A percentile compares a stretch with the other conserved stretches of the same genome.
These are phyloP conservation scores for Protomyces pachydermus DNA, from an alignment of 1,139 yeast species.

Conservation along the genomic window DNA sequence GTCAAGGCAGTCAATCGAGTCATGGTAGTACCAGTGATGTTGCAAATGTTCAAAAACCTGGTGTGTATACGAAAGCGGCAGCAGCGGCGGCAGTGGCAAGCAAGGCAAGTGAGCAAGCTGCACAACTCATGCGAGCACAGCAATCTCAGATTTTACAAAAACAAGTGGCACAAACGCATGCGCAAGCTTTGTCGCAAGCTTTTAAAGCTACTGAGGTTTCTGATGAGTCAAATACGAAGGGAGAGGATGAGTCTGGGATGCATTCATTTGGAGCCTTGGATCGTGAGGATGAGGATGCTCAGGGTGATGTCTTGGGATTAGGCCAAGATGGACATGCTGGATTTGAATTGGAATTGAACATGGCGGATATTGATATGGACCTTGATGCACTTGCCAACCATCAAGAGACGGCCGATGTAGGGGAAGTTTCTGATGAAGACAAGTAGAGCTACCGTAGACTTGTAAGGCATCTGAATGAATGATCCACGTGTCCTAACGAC, in stretches of 20 bases:
- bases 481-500: too few species aligned
- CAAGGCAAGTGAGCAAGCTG: constrained; percentile 13
- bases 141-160: constrained; percentile 18
- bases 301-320: background rate
- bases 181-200: constrained; percentile 10
- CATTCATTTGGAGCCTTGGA: background rate
- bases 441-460: background rate
- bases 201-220: background rate
- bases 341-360: constrained; percentile 6
- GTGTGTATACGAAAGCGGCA: background rate
- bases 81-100: background rate
- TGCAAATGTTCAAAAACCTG: background rate
- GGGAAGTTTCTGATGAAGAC: background rate
- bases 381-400: constrained; percentile 1
- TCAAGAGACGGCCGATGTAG: background rate
- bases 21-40: background rate
- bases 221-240: background rate
- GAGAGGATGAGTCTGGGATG: background rate
- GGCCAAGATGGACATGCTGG: background rate
- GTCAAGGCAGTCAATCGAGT: background rate
- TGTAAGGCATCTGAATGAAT: too few species aligned
- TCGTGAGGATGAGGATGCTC: background rate
- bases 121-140: constrained; percentile 14
- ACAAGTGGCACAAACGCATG: constrained; percentile 16
- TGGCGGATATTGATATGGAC: constrained; percentile 13